phyloP scores from a whole-genome alignment of 225 moss, liverwort and hornwort genomes.

The Antitrichia curtipendula region DNA sequence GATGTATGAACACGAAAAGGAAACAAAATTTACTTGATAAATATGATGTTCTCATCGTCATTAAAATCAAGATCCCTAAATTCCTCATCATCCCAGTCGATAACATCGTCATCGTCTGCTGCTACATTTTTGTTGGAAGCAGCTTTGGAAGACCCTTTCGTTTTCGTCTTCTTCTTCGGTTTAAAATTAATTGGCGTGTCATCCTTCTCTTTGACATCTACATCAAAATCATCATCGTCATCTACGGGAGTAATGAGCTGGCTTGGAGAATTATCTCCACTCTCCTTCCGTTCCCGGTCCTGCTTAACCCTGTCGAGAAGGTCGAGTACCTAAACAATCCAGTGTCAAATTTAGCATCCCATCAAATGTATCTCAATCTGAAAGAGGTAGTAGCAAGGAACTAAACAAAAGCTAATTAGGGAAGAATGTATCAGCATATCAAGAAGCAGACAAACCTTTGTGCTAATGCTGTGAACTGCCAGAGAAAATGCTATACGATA shows the following conservation, averaged over 20 bases:
- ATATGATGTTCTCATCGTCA: slow-evolving; percentile 87
- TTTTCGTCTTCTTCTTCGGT: slow-evolving; percentile 19
- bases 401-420: neutral
- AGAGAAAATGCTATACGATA: neutral
- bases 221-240: slow-evolving; percentile 34
- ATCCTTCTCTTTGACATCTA: slow-evolving; percentile 15
- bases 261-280: slow-evolving; percentile 4
- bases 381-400: neutral
- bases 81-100: slow-evolving; percentile 45
- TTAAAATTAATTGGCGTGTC: slow-evolving; percentile 7
- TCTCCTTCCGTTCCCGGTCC: slow-evolving; percentile 61
- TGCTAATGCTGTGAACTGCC: neutral
- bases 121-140: neutral
- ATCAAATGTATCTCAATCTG: neutral
- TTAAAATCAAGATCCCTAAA: slow-evolving; percentile 60
- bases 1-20: neutral
- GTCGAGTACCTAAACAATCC: slow-evolving; percentile 55
- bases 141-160: slow-evolving; percentile 13
- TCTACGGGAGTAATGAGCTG: slow-evolving; percentile 6
- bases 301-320: slow-evolving; percentile 81
- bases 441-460: neutral
- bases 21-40: slow-evolving; percentile 35
- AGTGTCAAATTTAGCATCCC: neutral
- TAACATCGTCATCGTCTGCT: neutral
- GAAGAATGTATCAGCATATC: neutral